Evolutionary conservation across 2,329 filamentous ascomycete species (phyloP), one percentile per base, ranked within the genome.

Genomic region (Aspergillus vadensis): DNA sequence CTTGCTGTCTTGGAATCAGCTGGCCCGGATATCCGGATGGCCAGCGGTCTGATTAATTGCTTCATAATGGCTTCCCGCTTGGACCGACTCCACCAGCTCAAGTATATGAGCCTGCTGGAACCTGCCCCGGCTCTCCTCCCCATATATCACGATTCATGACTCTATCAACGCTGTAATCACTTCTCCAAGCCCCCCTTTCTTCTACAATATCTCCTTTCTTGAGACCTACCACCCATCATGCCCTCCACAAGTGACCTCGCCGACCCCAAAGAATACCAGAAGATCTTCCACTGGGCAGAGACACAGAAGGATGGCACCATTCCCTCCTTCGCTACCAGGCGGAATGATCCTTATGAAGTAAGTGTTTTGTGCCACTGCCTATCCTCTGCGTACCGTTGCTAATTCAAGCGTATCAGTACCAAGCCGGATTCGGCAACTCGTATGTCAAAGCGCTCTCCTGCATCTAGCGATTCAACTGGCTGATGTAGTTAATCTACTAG

Each of bases 201-300:
- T 2, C 19, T 36, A 36, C 5, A 36, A 6, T 32, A 49, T 7
- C 8, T 49, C 4, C 51, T 51, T n/a, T 38, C 27, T 9, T 39
- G 44, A 25, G 38, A 10, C 21, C 23, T 23, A 53, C 27, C 50
- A 51, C 43, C 12, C 55, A 69, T 15, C 36, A 73, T 74, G 70
- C 61, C 66, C 62, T 71, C 70, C 9, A 67, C 65, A 52, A 64
- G 60, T 25, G 62, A 62, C 2, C 60, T 72, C 8, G 59, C 71
- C 2, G 69, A 72, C 55, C 70, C 72, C 49, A 39, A 70, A 44
- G 79, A 83, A 47, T 83, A 82, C 63, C 80, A 82, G 57, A 80
- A 81, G 54, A 81, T 82, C 66, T 83, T 83, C 61, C 81, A 83
- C 68, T 86, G 85, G 84, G 84, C 83, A 0, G 83, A 85, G 68